Evolutionary conservation across 73 alveolate genomes (phyloP), one percentile per base, ranked within the genome.

Genomic region (Tetrahymena malaccensis): DNA sequence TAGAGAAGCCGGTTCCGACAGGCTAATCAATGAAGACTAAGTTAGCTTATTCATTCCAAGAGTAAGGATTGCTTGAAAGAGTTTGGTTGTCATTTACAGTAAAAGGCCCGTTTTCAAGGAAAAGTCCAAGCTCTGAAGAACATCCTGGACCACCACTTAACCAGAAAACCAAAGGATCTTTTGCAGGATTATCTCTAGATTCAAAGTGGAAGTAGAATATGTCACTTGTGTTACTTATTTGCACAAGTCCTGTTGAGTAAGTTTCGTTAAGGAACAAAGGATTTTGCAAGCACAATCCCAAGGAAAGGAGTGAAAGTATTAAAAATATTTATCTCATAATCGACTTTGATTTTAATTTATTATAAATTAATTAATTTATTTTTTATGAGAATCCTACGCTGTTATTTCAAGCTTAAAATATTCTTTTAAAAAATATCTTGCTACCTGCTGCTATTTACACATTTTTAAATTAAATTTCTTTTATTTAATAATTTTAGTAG

Each of bases 141-240:
- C 99, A 99, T 19, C 99, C 99, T 55, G 99, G 99, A 25, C 99
- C 99, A 17, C 99, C 99, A 95, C 99, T 99, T 96, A 99, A 97
- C 99, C 99, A 99, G 25, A 99, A 95, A 21, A 99, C 85, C 31
- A 99, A 94, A 6, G 99, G 99, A 94, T 97, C 99, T 19, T 96
- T 85, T 15, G 35, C 1, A 8, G 85, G 37, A 31, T 31, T 58
- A 4, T 1, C n/a, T 58, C 85, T 58, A n/a, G 85, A 58, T 58
- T 58, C 85, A 58, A 58, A 58, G 37, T 58, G 85, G 15, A 22
- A 58, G 10, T 58, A 58, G 37, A 58, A 58, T 15, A 58, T 58
- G 22, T 58, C 85, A 15, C 85, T 58, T 4, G 85, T n/a, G 16
- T 58, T 58, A n/a, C 85, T 31, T 58, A 58, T 58, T 58, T 58